A percentile compares a stretch with the other conserved stretches of the same genome.
These are phyloP conservation scores for Scopulariopsis brevicaulis DNA, from an alignment of 2,329 filamentous ascomycete genomes.

Conservation along the genomic window DNA sequence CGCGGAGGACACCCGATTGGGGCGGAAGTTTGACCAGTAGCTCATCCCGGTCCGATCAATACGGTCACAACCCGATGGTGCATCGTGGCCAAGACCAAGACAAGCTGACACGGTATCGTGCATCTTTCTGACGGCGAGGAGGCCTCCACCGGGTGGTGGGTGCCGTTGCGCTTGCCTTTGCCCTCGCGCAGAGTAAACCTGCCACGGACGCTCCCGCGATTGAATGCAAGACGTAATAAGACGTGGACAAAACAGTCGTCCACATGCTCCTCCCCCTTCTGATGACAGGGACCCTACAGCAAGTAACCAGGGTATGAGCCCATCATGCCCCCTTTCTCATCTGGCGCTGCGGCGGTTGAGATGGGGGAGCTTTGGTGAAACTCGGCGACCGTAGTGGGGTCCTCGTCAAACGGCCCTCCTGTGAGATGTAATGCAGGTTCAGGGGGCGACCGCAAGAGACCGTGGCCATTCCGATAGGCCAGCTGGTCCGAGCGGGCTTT, in stretches of 20 bases:
- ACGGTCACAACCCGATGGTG: not conserved
- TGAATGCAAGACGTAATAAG: not conserved
- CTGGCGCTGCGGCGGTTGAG: not conserved
- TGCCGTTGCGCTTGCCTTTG: not conserved
- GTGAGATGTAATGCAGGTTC: not conserved
- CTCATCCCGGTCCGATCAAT: not conserved
- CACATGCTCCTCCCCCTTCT: not conserved
- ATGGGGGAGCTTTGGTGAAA: not conserved
- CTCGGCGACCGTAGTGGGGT: not conserved
- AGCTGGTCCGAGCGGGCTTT: not conserved
- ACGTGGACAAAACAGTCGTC: not conserved
- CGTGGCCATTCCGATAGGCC: not conserved
- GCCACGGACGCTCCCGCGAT: slow-evolving; percentile 3
- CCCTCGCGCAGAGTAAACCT: not conserved
- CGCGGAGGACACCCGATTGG: not conserved
- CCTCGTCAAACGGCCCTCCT: not conserved
- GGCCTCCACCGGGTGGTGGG: not conserved
- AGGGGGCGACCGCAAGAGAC: not conserved
- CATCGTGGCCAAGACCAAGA: not conserved
- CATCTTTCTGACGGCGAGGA: not conserved
- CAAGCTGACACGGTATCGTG: not conserved
- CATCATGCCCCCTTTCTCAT: not conserved
- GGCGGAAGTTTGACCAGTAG: not conserved
- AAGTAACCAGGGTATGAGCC: not conserved
- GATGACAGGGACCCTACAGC: not conserved